Conservation (phyloP, 1,139 yeast species). For the Sugiyamaella sp. region DNA sequence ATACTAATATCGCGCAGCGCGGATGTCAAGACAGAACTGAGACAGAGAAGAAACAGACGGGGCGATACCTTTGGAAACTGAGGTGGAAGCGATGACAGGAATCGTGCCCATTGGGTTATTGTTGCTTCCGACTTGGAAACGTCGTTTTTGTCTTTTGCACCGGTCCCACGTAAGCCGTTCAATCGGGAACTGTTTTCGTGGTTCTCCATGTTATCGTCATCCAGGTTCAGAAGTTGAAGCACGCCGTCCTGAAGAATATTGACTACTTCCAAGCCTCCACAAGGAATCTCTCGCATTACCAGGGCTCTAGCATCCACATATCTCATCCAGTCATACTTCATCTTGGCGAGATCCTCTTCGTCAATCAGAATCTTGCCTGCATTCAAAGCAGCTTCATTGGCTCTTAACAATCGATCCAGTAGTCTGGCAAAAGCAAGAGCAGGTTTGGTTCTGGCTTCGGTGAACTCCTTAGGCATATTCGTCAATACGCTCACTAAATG, state of each 20-base stretch:
- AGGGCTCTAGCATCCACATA: slow-evolving; percentile 55
- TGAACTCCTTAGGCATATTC: slow-evolving; percentile 56
- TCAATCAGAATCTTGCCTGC: slow-evolving; percentile 56
- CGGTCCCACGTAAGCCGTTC: slow-evolving; percentile 23
- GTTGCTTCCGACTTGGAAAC: slow-evolving; percentile 34
- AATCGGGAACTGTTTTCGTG: slow-evolving; percentile 19
- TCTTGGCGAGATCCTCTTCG: slow-evolving; percentile 51
- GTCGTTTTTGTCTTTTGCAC: slow-evolving; percentile 12
- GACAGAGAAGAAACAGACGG: slow-evolving; percentile 56
- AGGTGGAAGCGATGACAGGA: slow-evolving; percentile 51
- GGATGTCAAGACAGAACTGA: slow-evolving; percentile 61
- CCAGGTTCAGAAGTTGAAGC: slow-evolving; percentile 39
- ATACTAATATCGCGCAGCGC: slow-evolving; percentile 66
- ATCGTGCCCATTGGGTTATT: slow-evolving; percentile 47
- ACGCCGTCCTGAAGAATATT: slow-evolving; percentile 51
- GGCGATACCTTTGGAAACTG: slow-evolving; percentile 55
- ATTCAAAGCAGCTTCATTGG: slow-evolving; percentile 61
- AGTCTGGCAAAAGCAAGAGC: slow-evolving; percentile 62
- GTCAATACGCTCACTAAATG: slow-evolving; percentile 39
- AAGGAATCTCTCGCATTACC: slow-evolving; percentile 59
- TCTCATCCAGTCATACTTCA: slow-evolving; percentile 64
- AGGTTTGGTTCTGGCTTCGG: slow-evolving; percentile 54
- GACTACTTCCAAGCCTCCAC: slow-evolving; percentile 48
- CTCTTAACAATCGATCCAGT: slow-evolving; percentile 59
- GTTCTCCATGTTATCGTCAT: slow-evolving; percentile 6